A percentile compares a stretch with the other conserved stretches of the same genome.
Evolutionary conservation across 768 basidiomycete species (phyloP).

Genomic region (Plicaturopsis crispa): DNA sequence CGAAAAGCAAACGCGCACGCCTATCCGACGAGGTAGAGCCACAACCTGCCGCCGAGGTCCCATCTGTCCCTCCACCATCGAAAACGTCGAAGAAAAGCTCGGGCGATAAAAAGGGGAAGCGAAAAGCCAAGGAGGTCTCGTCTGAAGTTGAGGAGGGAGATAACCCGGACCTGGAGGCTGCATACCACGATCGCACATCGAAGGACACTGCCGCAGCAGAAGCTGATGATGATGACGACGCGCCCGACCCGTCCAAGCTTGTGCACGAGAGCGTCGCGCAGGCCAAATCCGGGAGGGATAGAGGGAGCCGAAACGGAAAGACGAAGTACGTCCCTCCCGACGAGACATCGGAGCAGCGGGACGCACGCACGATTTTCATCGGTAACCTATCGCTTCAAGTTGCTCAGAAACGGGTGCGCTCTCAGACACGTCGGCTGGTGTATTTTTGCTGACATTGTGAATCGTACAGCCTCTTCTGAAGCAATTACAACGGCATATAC

Average conservation of each 20-base stretch:
- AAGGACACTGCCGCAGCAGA: slow-evolving; percentile 13
- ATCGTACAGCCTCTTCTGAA: slow-evolving; percentile 59
- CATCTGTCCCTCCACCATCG: not conserved
- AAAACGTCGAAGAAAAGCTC: slow-evolving; percentile 9
- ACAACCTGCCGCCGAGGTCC: slow-evolving; percentile 4
- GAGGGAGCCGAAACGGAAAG: slow-evolving; percentile 19
- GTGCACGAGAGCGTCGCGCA: slow-evolving; percentile 56
- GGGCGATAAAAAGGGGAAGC: slow-evolving; percentile 9
- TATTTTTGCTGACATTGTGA: slow-evolving; percentile 1
- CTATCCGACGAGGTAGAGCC: slow-evolving; percentile 10
- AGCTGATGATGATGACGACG: slow-evolving; percentile 23
- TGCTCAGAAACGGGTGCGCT: slow-evolving; percentile 65
- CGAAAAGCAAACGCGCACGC: slow-evolving; percentile 3
- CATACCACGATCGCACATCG: slow-evolving; percentile 11
- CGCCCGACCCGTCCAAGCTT: slow-evolving; percentile 27
- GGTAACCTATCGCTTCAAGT: slow-evolving; percentile 81
- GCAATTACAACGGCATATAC: slow-evolving; percentile 69
- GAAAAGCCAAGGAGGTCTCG: slow-evolving; percentile 12
- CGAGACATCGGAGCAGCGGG: slow-evolving; percentile 67
- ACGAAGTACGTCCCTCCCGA: slow-evolving; percentile 50
- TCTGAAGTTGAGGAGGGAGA: slow-evolving; percentile 23
- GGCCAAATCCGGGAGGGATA: slow-evolving; percentile 23
- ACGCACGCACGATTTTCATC: slow-evolving; percentile 84
- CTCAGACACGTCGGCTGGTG: slow-evolving; percentile 1
- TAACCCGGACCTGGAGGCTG: slow-evolving; percentile 28